Conservation (phyloP, 202 grass and related monocot genomes). For the Eragrostis tef region DNA sequence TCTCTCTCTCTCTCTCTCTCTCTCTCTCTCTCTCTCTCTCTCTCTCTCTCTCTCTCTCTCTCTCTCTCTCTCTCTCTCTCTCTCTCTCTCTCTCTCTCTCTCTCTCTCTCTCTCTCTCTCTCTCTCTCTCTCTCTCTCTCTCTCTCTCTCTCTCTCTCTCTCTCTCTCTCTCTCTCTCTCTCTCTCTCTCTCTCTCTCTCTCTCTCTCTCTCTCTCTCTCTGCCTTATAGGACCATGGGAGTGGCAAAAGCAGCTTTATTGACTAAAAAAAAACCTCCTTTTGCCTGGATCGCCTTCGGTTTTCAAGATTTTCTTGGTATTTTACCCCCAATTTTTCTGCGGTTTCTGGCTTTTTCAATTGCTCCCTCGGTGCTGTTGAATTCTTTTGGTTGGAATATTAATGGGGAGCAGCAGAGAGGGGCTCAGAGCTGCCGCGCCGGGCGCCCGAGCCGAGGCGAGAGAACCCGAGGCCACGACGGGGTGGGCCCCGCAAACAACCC, state of each 20-base stretch:
- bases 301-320: constrained; percentile 5
- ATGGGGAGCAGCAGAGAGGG: constrained; percentile 36
- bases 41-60: background rate
- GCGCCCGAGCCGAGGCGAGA: constrained; percentile 37
- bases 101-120: background rate
- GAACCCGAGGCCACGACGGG: constrained; percentile 7
- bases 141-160: background rate
- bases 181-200: too few species aligned
- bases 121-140: background rate
- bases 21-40: background rate
- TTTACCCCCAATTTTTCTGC: background rate
- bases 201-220: background rate
- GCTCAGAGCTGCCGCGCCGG: background rate
- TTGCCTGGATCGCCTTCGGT: background rate
- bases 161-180: background rate
- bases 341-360: constrained; percentile 16
- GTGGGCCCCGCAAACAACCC: background rate
- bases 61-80: background rate
- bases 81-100: background rate
- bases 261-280: constrained; percentile 41
- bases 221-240: constrained; percentile 32
- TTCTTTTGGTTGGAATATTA: constrained; percentile 21
- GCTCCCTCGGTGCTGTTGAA: constrained; percentile 9
- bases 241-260: constrained; percentile 49
- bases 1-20: background rate